Evolutionary conservation across 164 flowering plant species (phyloP).

Genomic region (Vitis vinifera): DNA sequence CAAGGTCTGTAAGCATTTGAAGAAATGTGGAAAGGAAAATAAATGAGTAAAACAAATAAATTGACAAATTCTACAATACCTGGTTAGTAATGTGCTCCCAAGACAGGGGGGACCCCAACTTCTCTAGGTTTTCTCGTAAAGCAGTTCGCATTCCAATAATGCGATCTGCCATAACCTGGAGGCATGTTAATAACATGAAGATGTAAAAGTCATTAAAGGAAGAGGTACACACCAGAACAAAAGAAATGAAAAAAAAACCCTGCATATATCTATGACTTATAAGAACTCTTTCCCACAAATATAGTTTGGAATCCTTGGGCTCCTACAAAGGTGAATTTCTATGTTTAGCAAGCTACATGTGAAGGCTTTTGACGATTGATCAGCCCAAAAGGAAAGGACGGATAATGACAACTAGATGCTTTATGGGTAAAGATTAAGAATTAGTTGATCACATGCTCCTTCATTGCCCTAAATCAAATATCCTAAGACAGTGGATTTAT

Average conservation of each 20-base stretch:
- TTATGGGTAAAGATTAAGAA: too few relatives aligned
- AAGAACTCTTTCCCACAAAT: too few relatives aligned
- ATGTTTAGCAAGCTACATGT: too few relatives aligned
- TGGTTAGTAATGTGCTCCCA: conserved; percentile 97
- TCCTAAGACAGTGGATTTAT: too few relatives aligned
- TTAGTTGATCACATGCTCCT: too few relatives aligned
- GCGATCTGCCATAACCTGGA: conserved; percentile 92
- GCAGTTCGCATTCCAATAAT: conserved; percentile 89
- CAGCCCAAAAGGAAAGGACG: too few relatives aligned
- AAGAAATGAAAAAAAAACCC: background rate
- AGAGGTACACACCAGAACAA: background rate
- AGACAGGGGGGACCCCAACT: conserved; percentile 75
- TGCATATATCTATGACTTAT: too few relatives aligned
- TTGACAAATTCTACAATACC: conserved; percentile 30
- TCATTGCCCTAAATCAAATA: too few relatives aligned
- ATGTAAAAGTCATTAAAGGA: background rate
- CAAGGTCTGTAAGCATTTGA: background rate
- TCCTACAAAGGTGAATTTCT: too few relatives aligned
- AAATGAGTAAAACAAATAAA: background rate
- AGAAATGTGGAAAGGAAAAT: background rate
- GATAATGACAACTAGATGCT: too few relatives aligned
- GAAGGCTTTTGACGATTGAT: too few relatives aligned
- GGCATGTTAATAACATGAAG: background rate
- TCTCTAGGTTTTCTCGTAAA: conserved; percentile 74
- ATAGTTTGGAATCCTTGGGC: too few relatives aligned